Conservation (phyloP, 345 rosid species). For the Salix viminalis region DNA sequence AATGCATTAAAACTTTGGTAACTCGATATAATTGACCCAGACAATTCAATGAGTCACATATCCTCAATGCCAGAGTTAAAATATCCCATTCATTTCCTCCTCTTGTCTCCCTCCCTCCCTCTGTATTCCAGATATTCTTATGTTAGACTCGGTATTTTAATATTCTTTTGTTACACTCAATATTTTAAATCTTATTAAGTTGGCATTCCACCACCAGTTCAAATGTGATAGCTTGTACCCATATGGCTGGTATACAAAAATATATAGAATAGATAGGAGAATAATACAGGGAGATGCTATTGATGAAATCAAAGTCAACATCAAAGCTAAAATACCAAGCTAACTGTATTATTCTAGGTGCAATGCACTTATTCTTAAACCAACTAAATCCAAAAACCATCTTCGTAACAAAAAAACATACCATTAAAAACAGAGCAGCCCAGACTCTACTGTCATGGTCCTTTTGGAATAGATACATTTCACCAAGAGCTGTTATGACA, state of each 20-base stretch:
- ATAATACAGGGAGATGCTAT: background rate
- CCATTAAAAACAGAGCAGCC: conserved; percentile 97
- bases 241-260: background rate
- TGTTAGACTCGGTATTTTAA: too few species aligned
- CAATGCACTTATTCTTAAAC: background rate
- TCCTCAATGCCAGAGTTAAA: too few species aligned
- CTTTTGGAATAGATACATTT: conserved; percentile 91
- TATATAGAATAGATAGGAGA: background rate
- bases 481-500: conserved; percentile 93
- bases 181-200: background rate
- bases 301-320: background rate
- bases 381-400: background rate
- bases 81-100: too few species aligned
- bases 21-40: too few species aligned
- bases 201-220: background rate
- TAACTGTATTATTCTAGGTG: background rate
- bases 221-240: background rate
- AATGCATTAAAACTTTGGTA: too few species aligned
- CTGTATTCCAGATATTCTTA: too few species aligned
- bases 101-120: too few species aligned
- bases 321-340: background rate
- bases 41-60: too few species aligned
- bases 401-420: conserved; percentile 28
- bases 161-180: too few species aligned
- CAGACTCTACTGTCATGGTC: conserved; percentile 91